phyloP scores from a whole-genome alignment of 129 eudicot genomes.

The Escallonia rubra region DNA sequence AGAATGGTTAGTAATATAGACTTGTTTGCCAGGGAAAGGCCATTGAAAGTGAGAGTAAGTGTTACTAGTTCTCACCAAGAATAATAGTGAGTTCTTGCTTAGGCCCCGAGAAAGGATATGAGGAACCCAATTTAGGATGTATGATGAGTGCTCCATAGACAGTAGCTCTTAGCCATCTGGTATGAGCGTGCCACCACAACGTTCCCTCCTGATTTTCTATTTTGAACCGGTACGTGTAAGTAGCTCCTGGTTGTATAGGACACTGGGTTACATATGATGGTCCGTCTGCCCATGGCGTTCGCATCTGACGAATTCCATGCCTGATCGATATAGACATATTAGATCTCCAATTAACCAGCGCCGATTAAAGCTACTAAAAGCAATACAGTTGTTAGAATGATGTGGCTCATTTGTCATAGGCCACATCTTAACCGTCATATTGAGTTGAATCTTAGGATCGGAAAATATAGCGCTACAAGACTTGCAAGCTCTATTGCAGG shows the following conservation, averaged over 20 bases:
- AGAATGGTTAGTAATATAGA: no score
- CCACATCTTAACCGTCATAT: neutral
- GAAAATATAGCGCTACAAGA: neutral
- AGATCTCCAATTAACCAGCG: neutral
- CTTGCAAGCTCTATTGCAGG: neutral
- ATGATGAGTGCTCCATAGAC: conserved; percentile 71
- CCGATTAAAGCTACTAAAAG: no score
- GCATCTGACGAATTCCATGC: conserved; percentile 77
- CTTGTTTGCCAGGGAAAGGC: neutral
- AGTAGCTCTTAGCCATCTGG: conserved; percentile 70
- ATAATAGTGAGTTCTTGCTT: conserved; percentile 44
- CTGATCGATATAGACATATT: conserved; percentile 8
- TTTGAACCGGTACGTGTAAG: conserved; percentile 59
- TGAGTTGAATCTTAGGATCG: neutral
- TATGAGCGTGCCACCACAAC: conserved; percentile 87
- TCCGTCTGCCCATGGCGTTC: conserved; percentile 86
- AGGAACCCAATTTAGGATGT: conserved; percentile 39
- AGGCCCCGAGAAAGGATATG: conserved; percentile 68
- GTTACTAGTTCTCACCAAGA: conserved; percentile 61
- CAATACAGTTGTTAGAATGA: neutral
- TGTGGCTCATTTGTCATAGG: neutral
- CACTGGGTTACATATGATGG: conserved; percentile 76
- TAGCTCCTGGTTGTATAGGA: conserved; percentile 62
- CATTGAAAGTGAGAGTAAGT: neutral
- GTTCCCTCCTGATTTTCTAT: conserved; percentile 72